Evolutionary conservation across 73 alveolate species (phyloP), one percentile per base, ranked within the genome.

Genomic region (Stentor coeruleus): DNA sequence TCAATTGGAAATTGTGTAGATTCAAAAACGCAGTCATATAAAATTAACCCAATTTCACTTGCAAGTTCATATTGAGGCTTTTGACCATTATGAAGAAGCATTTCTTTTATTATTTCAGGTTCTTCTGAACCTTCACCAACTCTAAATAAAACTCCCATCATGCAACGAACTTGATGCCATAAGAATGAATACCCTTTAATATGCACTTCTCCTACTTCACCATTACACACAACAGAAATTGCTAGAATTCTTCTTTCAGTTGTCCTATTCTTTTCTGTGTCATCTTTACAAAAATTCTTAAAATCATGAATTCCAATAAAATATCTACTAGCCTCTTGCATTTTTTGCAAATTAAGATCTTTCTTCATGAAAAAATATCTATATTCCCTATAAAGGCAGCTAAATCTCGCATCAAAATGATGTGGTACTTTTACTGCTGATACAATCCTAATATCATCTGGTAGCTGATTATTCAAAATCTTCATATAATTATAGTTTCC

Each of bases 161-260:
- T 94, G 84, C 94, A 94, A 87, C 97, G 86, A 36, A 94, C 97
- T 85, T 92, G 91, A 87, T 92, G 97, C 98, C 98, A 94, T 72
- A 94, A 82, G 88, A 94, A 94, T 3, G 98, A 93, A 30, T 92
- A 80, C 26, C 98, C 98, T 83, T 88, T 88, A 38, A 91, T 91
- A 40, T 82, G 74, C 33, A 90, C 87, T 28, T 35, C 38, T 85
- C 81, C 82, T 74, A 83, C 89, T 3, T 82, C 86, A 74, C 91
- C 66, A 89, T 77, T 15, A 88, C 82, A 84, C 0, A 89, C 91
- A 77, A 83, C 84, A 35, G 87, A 74, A 72, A 86, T 77, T 59
- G 86, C 82, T 49, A 84, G 72, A 3, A 49, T 20, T 49, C 66
- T 49, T 49, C 66, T 94, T 57, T 84, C 91, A 59, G 92, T 94